These are phyloP conservation scores for Tuctoria greenei DNA, from an alignment of 176 grass and related monocot genomes.

Conservation along the genomic window DNA sequence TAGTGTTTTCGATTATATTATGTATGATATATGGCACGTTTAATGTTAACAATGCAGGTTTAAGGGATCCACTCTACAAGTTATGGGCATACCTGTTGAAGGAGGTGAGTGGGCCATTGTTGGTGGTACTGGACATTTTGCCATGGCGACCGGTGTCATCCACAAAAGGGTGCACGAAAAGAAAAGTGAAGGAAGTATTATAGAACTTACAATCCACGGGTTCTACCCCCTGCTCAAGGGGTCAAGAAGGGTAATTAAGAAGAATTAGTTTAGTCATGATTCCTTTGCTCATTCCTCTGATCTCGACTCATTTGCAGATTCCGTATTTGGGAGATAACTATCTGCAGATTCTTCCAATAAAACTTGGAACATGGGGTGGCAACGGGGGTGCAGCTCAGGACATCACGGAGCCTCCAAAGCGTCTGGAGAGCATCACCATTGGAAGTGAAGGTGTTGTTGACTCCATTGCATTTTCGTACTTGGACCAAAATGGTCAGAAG, in stretches of 20 bases:
- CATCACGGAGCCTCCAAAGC: not conserved
- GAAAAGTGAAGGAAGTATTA: not conserved
- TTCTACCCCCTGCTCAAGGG: not conserved
- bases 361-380: not conserved
- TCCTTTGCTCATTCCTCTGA: no score
- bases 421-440: not conserved
- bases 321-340: no score
- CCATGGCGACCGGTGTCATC: conserved; percentile 24
- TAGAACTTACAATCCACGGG: not conserved
- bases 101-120: conserved; percentile 29
- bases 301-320: no score
- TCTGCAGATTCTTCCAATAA: no score
- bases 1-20: no score
- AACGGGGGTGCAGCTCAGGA: not conserved
- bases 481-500: not conserved
- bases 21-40: no score
- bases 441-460: not conserved
- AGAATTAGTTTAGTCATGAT: not conserved
- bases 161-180: not conserved
- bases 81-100: not conserved
- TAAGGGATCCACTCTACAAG: conserved; percentile 24
- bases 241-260: no score
- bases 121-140: not conserved
- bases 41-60: no score
- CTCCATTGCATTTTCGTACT: not conserved